Evolutionary conservation across 1,284 basidiomycete species (phyloP).

Genomic region (Ustilago nuda): DNA sequence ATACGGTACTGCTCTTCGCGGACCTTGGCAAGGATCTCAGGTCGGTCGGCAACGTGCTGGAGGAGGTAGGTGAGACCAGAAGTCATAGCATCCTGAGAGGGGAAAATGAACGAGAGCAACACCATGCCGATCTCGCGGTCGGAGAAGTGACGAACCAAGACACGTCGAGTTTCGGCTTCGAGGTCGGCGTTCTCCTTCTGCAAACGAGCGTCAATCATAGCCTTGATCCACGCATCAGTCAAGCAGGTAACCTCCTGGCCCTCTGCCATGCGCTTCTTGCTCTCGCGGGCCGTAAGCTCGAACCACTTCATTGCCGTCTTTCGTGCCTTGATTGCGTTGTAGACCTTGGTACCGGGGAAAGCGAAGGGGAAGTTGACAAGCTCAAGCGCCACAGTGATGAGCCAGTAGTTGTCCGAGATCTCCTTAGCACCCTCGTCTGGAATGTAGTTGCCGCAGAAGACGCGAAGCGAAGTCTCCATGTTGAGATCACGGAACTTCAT

Average conservation of each 20-base stretch:
- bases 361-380: constrained; percentile 97
- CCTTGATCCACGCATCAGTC: constrained; percentile 89
- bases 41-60: constrained; percentile 94
- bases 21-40: constrained; percentile 87
- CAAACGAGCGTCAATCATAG: constrained; percentile 75
- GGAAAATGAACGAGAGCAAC: constrained; percentile 91
- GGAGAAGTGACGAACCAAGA: constrained; percentile 80
- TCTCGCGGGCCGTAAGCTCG: constrained; percentile 80
- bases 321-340: constrained; percentile 91
- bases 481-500: constrained; percentile 90
- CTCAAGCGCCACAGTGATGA: constrained; percentile 92
- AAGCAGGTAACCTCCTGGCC: constrained; percentile 88
- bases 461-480: constrained; percentile 95
- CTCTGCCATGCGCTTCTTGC: constrained; percentile 85
- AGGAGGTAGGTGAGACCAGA: constrained; percentile 84
- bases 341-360: constrained; percentile 86
- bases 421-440: constrained; percentile 80
- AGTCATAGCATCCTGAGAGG: constrained; percentile 98
- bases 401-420: constrained; percentile 95
- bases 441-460: constrained; percentile 93
- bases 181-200: constrained; percentile 72
- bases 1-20: constrained; percentile 89
- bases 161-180: constrained; percentile 70
- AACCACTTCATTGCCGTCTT: constrained; percentile 89
- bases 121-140: constrained; percentile 97